Base-by-base conservation (phyloP, 768 basidiomycete species). In the Lactarius hatsudake region DNA sequence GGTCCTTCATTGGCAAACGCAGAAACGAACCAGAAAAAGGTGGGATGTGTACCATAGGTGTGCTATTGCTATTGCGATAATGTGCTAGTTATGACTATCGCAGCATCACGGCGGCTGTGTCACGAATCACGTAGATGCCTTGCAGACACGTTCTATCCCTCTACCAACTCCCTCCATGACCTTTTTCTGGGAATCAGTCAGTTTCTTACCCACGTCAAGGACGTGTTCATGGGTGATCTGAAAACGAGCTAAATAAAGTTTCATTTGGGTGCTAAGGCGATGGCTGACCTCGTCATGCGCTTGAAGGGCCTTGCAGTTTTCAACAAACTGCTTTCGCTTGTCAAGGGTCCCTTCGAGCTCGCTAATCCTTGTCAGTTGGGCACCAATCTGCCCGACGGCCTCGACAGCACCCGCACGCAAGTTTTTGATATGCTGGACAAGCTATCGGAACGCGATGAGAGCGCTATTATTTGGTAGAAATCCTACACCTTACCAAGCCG, bases 141-240 rank as follows among this genome's bases (percentile, higher is more conserved):
- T 76, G 71, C 78, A 79, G 56, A 89, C 75, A 59, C 84, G 85
- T n/a, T 75, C 72, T 63, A 90, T 80, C 20, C 92, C 91, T 73
- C 88, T 91, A 34, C 85, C 87, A 51, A 87, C 78, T 32, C 90
- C 91, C 63, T 90, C 90, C 26, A 86, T 75, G 8, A 88, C 83
- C 75, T 86, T 90, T 75, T 84, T 90, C 51, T 88, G 86, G 3
- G 91, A 79, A 32, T 94, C 91, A 7, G 81, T 83, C 45, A 89
- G 76, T 71, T 80, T 89, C 79, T 89, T 91, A 15, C 84, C 84
- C 32, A 88, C 76, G 26, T 80, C 80, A 64, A 84, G 75, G 55
- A 87, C 79, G 71, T 87, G 88, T 64, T 91, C 90, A 36, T 84
- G 81, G 66, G 86, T 84, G 57, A 90, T 79, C 88, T 91, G 66